A percentile compares a stretch with the other conserved stretches of the same genome.
These are phyloP conservation scores for Phytophthora podocarpi DNA, from an alignment of 352 stramenopile genomes.

Conservation along the genomic window DNA sequence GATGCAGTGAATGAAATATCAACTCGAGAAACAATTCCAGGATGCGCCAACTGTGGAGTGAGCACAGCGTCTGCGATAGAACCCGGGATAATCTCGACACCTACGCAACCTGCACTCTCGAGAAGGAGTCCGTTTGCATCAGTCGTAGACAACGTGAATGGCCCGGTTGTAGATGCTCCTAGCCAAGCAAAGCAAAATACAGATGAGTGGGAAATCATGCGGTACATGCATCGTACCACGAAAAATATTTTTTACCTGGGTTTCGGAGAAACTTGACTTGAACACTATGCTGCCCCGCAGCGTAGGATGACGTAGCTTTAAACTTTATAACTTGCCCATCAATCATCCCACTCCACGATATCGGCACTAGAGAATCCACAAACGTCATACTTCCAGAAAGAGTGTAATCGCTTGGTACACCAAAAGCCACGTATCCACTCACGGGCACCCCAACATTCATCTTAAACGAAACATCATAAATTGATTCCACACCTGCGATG, in stretches of 20 bases:
- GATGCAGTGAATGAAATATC: constrained; percentile 57
- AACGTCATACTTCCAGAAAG: constrained; percentile 10
- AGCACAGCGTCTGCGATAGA: constrained; percentile 41
- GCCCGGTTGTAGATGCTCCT: constrained; percentile 41
- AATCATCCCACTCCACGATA: constrained; percentile 9
- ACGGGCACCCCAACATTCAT: constrained; percentile 23
- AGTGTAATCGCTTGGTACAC: constrained; percentile 22
- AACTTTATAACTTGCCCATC: constrained; percentile 21
- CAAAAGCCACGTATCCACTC: constrained; percentile 31
- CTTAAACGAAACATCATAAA: constrained; percentile 19
- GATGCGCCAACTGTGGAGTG: constrained; percentile 38
- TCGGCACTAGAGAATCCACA: constrained; percentile 7
- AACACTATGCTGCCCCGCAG: constrained; percentile 19
- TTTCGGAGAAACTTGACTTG: constrained; percentile 37
- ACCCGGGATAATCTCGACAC: constrained; percentile 42
- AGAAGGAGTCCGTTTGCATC: constrained; percentile 45
- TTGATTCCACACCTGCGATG: constrained; percentile 30
- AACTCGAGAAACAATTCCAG: constrained; percentile 49
- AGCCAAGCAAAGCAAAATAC: background rate
- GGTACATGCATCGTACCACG: background rate
- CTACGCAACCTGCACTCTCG: constrained; percentile 28
- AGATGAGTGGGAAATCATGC: background rate
- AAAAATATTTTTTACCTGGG: constrained; percentile 38
- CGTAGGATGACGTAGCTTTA: constrained; percentile 3
- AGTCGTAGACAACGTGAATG: constrained; percentile 42